Evolutionary conservation across 139 green algal species (phyloP), one percentile per base, ranked within the genome.

Genomic region (Choricystis sp.): DNA sequence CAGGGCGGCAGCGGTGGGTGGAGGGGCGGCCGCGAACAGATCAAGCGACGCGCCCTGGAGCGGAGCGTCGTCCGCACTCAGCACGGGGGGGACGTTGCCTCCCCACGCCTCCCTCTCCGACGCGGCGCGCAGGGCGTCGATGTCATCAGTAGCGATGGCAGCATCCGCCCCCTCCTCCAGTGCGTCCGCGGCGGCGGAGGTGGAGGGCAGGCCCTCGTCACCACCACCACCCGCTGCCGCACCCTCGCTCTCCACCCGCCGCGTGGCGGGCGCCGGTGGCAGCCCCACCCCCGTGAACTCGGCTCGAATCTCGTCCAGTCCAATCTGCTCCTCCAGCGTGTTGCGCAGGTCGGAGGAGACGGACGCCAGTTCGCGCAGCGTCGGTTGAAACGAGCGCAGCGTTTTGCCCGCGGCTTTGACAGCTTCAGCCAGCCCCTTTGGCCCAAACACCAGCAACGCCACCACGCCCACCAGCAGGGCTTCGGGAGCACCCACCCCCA

Each of bases 391-490:
- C 0, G 84, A 71, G 4, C 79, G 70, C 23, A 98, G 64, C 22
- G 83, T 85, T 26, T 78, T 60, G 2, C 93, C 93, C 3, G 95
- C 26, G 29, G 72, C 86, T 72, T 94, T 95, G 28, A 89, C 93
- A 28, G 90, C 90, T 57, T 95, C 83, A 19, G 94, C 94, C 19
- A 99, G 76, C 14, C 93, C 93, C 70, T 97, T 97, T 26, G 93
- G 93, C 1, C 93, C 93, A 75, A 99, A 99, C 5, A 99, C 88
- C 19, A 98, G 71, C 21, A 99, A 72, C 2, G 93, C 91, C n/a
- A 99, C 93, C 1, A 97, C 85, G 2, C 80, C 93, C 1, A 99
- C 92, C 1, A 99, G 81, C 2, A 98, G 49, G 19, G 91, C 93
- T 61, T 99, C 93, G 1, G 93, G 93, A 0, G 93, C 91, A 2